These are phyloP conservation scores for Neurospora pannonica DNA, from an alignment of 495 filamentous ascomycete species.

Conservation along the genomic window DNA sequence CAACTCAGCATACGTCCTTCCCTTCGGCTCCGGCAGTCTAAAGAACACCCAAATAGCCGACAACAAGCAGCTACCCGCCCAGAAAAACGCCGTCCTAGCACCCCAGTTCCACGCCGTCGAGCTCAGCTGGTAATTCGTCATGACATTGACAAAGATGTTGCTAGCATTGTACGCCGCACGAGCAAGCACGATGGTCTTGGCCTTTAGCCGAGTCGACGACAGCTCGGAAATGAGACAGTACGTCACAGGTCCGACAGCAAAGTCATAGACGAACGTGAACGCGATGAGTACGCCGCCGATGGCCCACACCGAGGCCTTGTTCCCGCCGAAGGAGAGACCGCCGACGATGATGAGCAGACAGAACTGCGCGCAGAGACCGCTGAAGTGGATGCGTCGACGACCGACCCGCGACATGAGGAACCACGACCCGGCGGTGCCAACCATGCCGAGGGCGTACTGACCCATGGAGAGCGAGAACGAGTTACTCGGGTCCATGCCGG, in stretches of 20 bases:
- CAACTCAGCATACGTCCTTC: conserved; percentile 39
- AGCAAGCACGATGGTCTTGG: conserved; percentile 47
- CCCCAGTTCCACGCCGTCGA: conserved; percentile 44
- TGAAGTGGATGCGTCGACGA: conserved; percentile 41
- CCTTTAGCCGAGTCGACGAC: conserved; percentile 41
- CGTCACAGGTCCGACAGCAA: conserved; percentile 46
- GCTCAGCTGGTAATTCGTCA: conserved; percentile 42
- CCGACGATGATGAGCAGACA: conserved; percentile 32
- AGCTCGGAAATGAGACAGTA: conserved; percentile 48
- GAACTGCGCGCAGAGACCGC: conserved; percentile 28
- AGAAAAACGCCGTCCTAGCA: conserved; percentile 39
- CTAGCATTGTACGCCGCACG: conserved; percentile 43
- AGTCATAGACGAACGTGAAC: conserved; percentile 45
- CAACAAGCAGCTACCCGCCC: conserved; percentile 38
- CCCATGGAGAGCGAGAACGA: conserved; percentile 40
- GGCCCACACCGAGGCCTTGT: conserved; percentile 18
- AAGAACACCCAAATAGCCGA: conserved; percentile 29
- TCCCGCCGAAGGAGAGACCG: conserved; percentile 15
- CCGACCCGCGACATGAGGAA: conserved; percentile 40
- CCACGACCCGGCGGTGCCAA: conserved; percentile 44
- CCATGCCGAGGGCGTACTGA: conserved; percentile 38
- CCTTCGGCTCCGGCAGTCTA: conserved; percentile 25
- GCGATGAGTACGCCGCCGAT: conserved; percentile 41
- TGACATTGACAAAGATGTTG: conserved; percentile 34
- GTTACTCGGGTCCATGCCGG: conserved; percentile 45